A percentile compares a stretch with the other conserved stretches of the same genome.
phyloP scores from a whole-genome alignment of 2,329 filamentous ascomycete species.

The Sporothrix curviconia region DNA sequence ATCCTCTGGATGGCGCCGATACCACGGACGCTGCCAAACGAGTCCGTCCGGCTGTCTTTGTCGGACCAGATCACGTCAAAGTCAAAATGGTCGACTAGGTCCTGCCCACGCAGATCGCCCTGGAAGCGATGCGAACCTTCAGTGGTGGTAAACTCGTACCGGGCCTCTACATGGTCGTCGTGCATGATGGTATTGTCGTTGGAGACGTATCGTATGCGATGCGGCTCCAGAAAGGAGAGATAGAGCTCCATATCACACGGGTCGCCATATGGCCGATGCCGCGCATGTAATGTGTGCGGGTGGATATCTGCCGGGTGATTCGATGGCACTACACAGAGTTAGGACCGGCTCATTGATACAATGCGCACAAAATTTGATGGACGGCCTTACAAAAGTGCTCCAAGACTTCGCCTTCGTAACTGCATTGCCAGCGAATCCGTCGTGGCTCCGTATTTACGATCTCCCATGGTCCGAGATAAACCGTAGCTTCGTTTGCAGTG shows the following conservation, averaged over 20 bases:
- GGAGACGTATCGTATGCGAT: slow-evolving; percentile 42
- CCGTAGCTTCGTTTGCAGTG: slow-evolving; percentile 41
- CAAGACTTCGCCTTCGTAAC: slow-evolving; percentile 44
- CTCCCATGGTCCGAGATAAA: slow-evolving; percentile 50
- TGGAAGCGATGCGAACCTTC: slow-evolving; percentile 44
- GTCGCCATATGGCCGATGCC: slow-evolving; percentile 45
- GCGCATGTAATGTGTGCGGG: slow-evolving; percentile 44
- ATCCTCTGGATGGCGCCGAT: slow-evolving; percentile 46
- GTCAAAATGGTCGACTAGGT: slow-evolving; percentile 46
- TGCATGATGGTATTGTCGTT: slow-evolving; percentile 41
- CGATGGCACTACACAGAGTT: slow-evolving; percentile 35
- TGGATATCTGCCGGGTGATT: slow-evolving; percentile 38
- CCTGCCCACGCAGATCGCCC: slow-evolving; percentile 41
- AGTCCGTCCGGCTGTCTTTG: slow-evolving; percentile 41
- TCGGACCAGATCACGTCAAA: slow-evolving; percentile 49
- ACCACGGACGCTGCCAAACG: slow-evolving; percentile 43
- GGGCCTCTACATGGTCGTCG: slow-evolving; percentile 42
- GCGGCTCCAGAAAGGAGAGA: slow-evolving; percentile 41
- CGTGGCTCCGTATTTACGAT: slow-evolving; percentile 41
- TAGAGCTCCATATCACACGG: slow-evolving; percentile 44
- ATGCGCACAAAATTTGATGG: not conserved
- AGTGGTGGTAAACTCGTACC: slow-evolving; percentile 45
- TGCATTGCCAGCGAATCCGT: slow-evolving; percentile 47
- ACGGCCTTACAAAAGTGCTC: slow-evolving; percentile 42
- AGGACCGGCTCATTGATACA: not conserved